phyloP scores from a whole-genome alignment of 495 filamentous ascomycete species.

The Penicillium soppii region DNA sequence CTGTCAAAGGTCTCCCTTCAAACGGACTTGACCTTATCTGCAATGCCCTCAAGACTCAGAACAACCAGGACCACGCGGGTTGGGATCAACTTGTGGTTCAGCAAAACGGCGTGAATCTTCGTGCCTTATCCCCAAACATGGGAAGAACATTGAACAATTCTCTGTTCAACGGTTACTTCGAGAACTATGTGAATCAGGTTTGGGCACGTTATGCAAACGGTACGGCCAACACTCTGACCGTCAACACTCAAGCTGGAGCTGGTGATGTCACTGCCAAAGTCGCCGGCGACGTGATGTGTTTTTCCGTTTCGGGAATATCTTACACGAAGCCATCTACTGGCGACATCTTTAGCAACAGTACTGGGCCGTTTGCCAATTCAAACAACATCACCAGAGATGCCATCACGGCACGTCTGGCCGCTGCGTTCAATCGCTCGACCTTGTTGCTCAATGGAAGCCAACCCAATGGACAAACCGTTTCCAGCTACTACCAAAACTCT shows the following conservation, averaged over 20 bases:
- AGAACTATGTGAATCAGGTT: constrained; percentile 60
- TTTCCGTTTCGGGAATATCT: constrained; percentile 41
- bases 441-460: constrained; percentile 48
- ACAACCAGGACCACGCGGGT: constrained; percentile 51
- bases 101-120: constrained; percentile 50
- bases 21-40: constrained; percentile 58
- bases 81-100: constrained; percentile 65
- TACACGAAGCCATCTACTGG: constrained; percentile 57
- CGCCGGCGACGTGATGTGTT: constrained; percentile 45
- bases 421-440: constrained; percentile 68
- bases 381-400: constrained; percentile 46
- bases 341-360: constrained; percentile 72
- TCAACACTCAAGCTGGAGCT: constrained; percentile 62
- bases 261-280: constrained; percentile 55
- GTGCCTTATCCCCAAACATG: constrained; percentile 66
- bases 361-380: constrained; percentile 62
- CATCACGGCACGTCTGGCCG: constrained; percentile 64
- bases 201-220: constrained; percentile 56
- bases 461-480: constrained; percentile 48
- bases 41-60: constrained; percentile 52
- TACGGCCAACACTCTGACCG: constrained; percentile 40
- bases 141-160: constrained; percentile 54
- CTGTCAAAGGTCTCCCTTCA: constrained; percentile 57
- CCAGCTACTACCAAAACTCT: constrained; percentile 51
- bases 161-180: constrained; percentile 62